Evolutionary conservation across 495 filamentous ascomycete species (phyloP).

Genomic region (Penicillium roqueforti): DNA sequence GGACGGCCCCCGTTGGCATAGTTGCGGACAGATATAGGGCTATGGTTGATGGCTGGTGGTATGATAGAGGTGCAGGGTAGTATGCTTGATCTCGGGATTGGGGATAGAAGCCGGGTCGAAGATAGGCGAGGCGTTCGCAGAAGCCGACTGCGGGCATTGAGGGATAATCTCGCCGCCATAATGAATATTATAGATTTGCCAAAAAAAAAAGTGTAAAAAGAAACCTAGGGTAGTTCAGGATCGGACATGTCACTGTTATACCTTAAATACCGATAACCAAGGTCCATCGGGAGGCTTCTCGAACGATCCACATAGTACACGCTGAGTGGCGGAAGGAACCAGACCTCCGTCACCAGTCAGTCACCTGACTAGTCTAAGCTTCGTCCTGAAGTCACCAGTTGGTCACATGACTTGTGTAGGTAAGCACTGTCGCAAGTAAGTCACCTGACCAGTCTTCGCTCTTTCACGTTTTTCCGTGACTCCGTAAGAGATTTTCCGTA

Average conservation of each 20-base stretch:
- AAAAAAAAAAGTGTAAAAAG: too few species aligned
- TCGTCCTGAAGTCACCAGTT: constrained; percentile 18
- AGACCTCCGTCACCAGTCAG: constrained; percentile 31
- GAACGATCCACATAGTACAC: constrained; percentile 37
- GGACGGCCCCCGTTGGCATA: constrained; percentile 81
- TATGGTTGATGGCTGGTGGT: constrained; percentile 6
- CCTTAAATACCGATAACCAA: constrained; percentile 19
- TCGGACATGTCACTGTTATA: neutral
- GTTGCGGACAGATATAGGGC: constrained; percentile 34
- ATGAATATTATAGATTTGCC: too few species aligned
- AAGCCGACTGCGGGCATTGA: constrained; percentile 28
- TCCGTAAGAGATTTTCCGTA: constrained; percentile 26
- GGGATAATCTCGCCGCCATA: constrained; percentile 40
- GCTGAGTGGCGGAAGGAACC: constrained; percentile 32
- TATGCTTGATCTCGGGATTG: constrained; percentile 20
- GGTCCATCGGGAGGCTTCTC: constrained; percentile 39
- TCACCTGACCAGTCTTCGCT: constrained; percentile 26
- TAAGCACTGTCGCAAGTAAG: constrained; percentile 28
- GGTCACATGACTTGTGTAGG: constrained; percentile 28
- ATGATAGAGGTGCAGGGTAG: constrained; percentile 21
- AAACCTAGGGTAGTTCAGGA: neutral
- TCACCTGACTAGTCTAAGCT: constrained; percentile 27
- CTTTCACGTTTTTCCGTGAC: constrained; percentile 6
- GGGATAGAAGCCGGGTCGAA: constrained; percentile 19
- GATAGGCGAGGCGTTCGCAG: constrained; percentile 26